Evolutionary conservation across 805 yeast genomes (phyloP).

Genomic region (Metschnikowia sp.): DNA sequence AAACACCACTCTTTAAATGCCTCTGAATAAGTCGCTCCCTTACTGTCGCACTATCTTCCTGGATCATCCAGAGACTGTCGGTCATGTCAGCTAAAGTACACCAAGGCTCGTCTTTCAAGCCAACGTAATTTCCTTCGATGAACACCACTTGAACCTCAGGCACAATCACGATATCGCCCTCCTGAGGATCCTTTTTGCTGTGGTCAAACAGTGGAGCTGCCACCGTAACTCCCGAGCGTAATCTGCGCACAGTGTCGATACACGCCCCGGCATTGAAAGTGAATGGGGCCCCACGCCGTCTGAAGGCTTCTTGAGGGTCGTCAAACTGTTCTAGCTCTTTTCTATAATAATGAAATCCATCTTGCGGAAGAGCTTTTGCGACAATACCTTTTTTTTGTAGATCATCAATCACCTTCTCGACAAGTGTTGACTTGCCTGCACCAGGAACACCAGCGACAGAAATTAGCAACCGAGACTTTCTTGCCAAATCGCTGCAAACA

Average conservation of each 20-base stretch:
- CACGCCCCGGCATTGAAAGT: constrained; percentile 66
- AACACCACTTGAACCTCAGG: constrained; percentile 53
- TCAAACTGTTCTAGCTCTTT: constrained; percentile 36
- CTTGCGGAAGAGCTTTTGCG: constrained; percentile 34
- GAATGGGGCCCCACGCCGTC: constrained; percentile 77
- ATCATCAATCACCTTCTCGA: constrained; percentile 42
- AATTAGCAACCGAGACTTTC: constrained; percentile 45
- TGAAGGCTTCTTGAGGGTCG: constrained; percentile 55
- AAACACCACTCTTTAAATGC: constrained; percentile 61
- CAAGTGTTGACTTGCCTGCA: constrained; percentile 75
- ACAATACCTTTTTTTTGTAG: constrained; percentile 16
- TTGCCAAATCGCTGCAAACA: constrained; percentile 3
- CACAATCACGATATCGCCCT: constrained; percentile 45
- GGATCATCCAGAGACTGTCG: constrained; percentile 50
- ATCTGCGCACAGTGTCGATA: constrained; percentile 21
- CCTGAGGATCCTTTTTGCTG: constrained; percentile 66
- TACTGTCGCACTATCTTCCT: constrained; percentile 43
- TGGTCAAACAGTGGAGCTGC: constrained; percentile 75
- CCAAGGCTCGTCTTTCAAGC: constrained; percentile 63
- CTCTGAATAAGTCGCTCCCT: constrained; percentile 60
- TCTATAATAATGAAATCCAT: constrained; percentile 39
- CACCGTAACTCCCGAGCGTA: constrained; percentile 31
- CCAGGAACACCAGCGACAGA: constrained; percentile 80
- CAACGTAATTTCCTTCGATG: constrained; percentile 74
- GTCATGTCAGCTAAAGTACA: constrained; percentile 35